A percentile compares a stretch with the other conserved stretches of the same genome.
phyloP scores from a whole-genome alignment of 148 eudicot genomes.

The Amaranthus hypochondriacus region DNA sequence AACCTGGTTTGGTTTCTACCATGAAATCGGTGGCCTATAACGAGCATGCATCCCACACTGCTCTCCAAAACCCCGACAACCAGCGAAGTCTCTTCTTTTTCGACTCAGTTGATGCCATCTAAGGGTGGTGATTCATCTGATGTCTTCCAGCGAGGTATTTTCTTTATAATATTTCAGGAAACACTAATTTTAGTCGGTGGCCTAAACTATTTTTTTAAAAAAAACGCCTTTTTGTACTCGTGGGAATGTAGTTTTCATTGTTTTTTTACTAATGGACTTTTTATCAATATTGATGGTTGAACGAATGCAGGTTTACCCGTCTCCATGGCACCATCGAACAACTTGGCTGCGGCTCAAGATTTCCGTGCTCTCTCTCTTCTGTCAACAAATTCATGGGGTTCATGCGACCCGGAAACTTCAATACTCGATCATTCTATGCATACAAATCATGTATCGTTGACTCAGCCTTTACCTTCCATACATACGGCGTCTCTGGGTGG shows the following conservation, averaged over 20 bases:
- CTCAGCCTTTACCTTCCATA: slow-evolving; percentile 31
- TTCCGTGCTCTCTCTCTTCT: slow-evolving; percentile 98
- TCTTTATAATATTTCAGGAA: background rate
- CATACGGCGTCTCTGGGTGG: slow-evolving; percentile 30
- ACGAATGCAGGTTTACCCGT: slow-evolving; percentile 39
- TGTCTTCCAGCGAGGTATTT: slow-evolving; percentile 55
- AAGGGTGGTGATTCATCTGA: slow-evolving; percentile 39
- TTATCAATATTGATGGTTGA: no score
- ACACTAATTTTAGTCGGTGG: no score
- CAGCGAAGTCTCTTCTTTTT: slow-evolving; percentile 27
- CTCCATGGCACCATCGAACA: slow-evolving; percentile 30
- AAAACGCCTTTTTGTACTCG: no score
- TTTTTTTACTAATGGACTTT: no score
- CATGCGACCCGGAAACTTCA: slow-evolving; percentile 28
- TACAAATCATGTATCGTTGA: slow-evolving; percentile 17
- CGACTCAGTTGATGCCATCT: slow-evolving; percentile 41
- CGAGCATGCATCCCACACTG: slow-evolving; percentile 37
- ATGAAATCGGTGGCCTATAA: slow-evolving; percentile 35
- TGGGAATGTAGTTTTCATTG: no score
- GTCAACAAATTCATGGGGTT: slow-evolving; percentile 70
- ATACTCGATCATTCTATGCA: slow-evolving; percentile 31
- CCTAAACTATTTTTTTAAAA: no score
- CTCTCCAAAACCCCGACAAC: slow-evolving; percentile 32
- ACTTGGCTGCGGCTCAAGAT: slow-evolving; percentile 49
- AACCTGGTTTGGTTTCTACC: slow-evolving; percentile 31